Conservation (phyloP, 2,329 filamentous ascomycete genomes). For the Alternaria sp. region DNA sequence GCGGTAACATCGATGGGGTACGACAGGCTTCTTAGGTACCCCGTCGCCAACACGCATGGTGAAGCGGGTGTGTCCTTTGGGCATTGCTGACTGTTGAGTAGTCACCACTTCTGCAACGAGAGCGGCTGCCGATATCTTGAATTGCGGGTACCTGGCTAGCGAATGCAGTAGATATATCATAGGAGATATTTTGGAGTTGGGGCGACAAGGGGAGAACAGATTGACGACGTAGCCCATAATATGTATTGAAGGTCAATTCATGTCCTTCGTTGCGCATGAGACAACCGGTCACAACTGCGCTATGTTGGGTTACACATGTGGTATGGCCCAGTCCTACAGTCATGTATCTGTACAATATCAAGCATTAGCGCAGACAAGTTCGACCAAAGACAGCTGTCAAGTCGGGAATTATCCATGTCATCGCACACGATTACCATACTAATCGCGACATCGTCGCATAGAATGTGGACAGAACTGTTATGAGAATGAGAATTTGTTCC, state of each 20-base stretch:
- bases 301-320: neutral
- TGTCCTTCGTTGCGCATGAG: neutral
- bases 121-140: too few species aligned
- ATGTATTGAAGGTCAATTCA: neutral
- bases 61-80: neutral
- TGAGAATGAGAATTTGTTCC: neutral
- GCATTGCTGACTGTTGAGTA: neutral
- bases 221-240: neutral
- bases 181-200: neutral
- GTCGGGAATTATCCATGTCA: neutral
- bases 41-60: neutral
- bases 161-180: neutral
- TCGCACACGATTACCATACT: neutral
- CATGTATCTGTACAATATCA: neutral
- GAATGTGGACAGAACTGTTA: neutral
- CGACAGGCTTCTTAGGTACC: neutral
- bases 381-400: neutral
- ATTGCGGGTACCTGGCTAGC: neutral
- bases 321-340: neutral
- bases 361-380: neutral
- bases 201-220: neutral
- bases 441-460: too few species aligned
- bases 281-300: too few species aligned
- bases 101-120: neutral
- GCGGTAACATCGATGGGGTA: neutral